These are phyloP conservation scores for Funneliformis geosporum DNA, from an alignment of 192 early-diverging fungal species.

Conservation along the genomic window DNA sequence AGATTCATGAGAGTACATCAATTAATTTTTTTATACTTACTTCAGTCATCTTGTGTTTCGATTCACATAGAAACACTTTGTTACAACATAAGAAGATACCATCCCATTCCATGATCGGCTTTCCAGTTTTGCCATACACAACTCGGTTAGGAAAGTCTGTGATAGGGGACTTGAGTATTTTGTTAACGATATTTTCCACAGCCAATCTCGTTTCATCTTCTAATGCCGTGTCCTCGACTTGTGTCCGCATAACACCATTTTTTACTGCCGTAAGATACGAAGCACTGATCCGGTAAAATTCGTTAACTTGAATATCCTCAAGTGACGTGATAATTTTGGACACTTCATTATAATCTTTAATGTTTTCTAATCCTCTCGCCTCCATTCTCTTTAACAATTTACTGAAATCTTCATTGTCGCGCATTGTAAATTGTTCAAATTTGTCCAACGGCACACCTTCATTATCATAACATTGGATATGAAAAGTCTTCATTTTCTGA, in stretches of 20 bases:
- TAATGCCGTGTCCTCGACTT: conserved; percentile 15
- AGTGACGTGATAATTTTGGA: neutral
- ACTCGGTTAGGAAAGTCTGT: conserved; percentile 26
- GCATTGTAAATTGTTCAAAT: too few species aligned
- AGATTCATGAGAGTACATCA: too few species aligned
- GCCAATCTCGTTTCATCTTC: conserved; percentile 15
- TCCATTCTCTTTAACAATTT: neutral
- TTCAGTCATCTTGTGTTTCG: conserved; percentile 18
- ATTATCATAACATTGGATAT: too few species aligned
- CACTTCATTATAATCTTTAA: neutral
- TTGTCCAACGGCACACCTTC: too few species aligned
- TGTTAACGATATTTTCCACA: neutral
- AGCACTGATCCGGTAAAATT: conserved; percentile 1
- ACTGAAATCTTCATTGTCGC: neutral
- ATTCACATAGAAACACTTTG: conserved; percentile 22
- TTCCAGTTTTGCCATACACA: conserved; percentile 6
- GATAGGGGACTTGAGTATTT: conserved; percentile 10
- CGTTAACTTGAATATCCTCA: neutral
- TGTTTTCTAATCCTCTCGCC: neutral
- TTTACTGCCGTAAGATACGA: conserved; percentile 10
- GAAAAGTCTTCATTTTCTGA: too few species aligned
- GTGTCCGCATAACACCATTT: neutral
- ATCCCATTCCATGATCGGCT: conserved; percentile 23
- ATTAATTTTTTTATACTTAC: conserved; percentile 19
- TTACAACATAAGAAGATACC: conserved; percentile 8